Percentiles rank a stretch among this genome's conserved stretches.
Conservation (phyloP, 805 yeast genomes). For the Candida mattraensis region DNA sequence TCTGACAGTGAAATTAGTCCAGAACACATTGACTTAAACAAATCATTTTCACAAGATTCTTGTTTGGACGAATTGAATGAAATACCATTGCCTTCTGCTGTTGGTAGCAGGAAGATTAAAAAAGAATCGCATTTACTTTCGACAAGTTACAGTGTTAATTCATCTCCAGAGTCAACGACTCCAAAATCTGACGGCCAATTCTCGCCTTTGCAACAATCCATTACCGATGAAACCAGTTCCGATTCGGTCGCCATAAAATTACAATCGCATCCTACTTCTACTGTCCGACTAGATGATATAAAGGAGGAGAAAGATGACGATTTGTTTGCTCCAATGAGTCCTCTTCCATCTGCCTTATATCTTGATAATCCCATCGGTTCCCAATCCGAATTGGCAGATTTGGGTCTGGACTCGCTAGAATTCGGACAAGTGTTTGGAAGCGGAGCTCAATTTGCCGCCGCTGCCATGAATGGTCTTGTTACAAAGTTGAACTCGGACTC, state of each 20-base stretch:
- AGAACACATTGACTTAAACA: background rate
- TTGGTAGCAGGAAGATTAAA: conserved; percentile 1
- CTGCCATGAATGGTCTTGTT: conserved; percentile 29
- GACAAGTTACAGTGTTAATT: conserved; percentile 9
- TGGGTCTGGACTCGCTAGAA: conserved; percentile 10
- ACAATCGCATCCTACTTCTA: conserved; percentile 1
- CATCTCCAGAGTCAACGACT: conserved; percentile 29
- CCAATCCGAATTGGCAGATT: conserved; percentile 1
- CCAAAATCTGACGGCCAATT: conserved; percentile 26
- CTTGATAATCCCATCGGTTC: conserved; percentile 5
- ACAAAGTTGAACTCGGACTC: conserved; percentile 2
- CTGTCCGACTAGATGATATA: conserved; percentile 19
- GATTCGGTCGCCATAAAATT: conserved; percentile 9
- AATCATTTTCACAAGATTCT: conserved; percentile 4
- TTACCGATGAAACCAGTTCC: conserved; percentile 10
- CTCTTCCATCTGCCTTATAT: conserved; percentile 10
- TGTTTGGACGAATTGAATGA: conserved; percentile 1
- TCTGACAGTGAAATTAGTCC: conserved; percentile 33
- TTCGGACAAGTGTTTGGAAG: conserved; percentile 33
- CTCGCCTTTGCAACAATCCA: conserved; percentile 18
- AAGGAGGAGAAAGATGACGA: conserved; percentile 21
- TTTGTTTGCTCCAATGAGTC: conserved; percentile 16
- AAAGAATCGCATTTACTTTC: conserved; percentile 1
- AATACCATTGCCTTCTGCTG: no score
- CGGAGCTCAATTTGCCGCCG: conserved; percentile 32